Percentiles rank a stretch among this genome's conserved stretches.
Evolutionary conservation across 192 early-diverging fungal species (phyloP).

Genomic region (Coemansia sp.): DNA sequence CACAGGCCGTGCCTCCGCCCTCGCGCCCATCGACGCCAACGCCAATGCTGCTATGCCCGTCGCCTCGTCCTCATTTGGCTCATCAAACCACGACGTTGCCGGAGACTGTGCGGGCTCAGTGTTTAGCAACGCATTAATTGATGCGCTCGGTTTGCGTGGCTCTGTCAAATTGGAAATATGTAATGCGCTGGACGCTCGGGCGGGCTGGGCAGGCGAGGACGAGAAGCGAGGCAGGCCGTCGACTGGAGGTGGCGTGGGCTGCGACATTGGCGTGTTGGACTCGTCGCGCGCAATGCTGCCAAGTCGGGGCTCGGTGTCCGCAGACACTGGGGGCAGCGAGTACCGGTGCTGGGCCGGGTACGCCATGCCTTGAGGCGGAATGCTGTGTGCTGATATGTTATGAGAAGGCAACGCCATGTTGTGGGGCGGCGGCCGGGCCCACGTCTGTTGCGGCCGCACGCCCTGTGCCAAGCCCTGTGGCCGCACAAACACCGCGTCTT

Average conservation of each 20-base stretch:
- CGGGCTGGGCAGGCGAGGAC: constrained; percentile 22
- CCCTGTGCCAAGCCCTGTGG: not conserved
- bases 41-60: constrained; percentile 51
- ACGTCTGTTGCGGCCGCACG: not conserved
- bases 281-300: constrained; percentile 14
- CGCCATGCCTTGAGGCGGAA: not conserved
- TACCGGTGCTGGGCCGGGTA: not conserved
- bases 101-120: constrained; percentile 13
- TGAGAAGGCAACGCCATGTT: not conserved
- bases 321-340: not conserved
- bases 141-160: constrained; percentile 26
- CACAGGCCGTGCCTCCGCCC: not conserved
- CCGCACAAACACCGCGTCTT: not conserved
- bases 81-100: constrained; percentile 23
- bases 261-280: constrained; percentile 28
- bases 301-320: not conserved
- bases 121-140: constrained; percentile 46
- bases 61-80: constrained; percentile 28
- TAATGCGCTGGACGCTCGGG: constrained; percentile 1
- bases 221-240: constrained; percentile 43
- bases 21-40: constrained; percentile 38
- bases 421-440: not conserved
- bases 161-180: constrained; percentile 33
- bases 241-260: constrained; percentile 49
- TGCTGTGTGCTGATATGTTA: not conserved